Percentiles rank a stretch among this genome's conserved stretches.
phyloP scores from a whole-genome alignment of 176 grass and related monocot species.

The Aechmea fasciata region DNA sequence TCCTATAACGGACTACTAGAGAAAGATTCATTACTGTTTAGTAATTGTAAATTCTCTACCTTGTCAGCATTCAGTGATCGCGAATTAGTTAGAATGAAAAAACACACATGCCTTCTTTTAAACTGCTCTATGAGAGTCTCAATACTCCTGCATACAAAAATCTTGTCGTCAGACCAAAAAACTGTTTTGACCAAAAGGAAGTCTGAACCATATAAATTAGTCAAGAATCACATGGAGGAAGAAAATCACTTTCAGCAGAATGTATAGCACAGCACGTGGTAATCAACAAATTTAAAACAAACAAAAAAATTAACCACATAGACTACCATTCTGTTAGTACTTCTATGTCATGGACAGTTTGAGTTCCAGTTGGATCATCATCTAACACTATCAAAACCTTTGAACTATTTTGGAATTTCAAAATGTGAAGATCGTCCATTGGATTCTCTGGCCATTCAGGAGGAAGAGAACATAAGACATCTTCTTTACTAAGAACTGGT shows the following conservation, averaged over 20 bases:
- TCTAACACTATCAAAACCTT: slow-evolving; percentile 89
- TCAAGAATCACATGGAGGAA: slow-evolving; percentile 16
- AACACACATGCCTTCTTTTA: slow-evolving; percentile 57
- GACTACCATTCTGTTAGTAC: slow-evolving; percentile 94
- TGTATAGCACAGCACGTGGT: neutral
- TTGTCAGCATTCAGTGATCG: slow-evolving; percentile 82
- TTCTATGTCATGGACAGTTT: slow-evolving; percentile 95
- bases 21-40: slow-evolving; percentile 13
- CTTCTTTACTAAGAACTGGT: slow-evolving; percentile 53
- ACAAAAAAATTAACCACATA: slow-evolving; percentile 5
- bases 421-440: slow-evolving; percentile 45
- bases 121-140: slow-evolving; percentile 79
- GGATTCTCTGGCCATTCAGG: slow-evolving; percentile 70
- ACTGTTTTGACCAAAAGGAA: neutral
- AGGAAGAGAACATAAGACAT: slow-evolving; percentile 63
- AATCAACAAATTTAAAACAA: slow-evolving; percentile 4
- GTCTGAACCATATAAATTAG: neutral
- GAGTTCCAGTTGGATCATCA: slow-evolving; percentile 96
- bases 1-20: neutral
- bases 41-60: slow-evolving; percentile 32
- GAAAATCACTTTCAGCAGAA: neutral
- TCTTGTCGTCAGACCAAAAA: slow-evolving; percentile 8
- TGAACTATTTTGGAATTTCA: slow-evolving; percentile 39
- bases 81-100: slow-evolving; percentile 98
- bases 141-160: slow-evolving; percentile 51